phyloP scores from a whole-genome alignment of 2,329 filamentous ascomycete genomes.

The Microascus cirrosus region DNA sequence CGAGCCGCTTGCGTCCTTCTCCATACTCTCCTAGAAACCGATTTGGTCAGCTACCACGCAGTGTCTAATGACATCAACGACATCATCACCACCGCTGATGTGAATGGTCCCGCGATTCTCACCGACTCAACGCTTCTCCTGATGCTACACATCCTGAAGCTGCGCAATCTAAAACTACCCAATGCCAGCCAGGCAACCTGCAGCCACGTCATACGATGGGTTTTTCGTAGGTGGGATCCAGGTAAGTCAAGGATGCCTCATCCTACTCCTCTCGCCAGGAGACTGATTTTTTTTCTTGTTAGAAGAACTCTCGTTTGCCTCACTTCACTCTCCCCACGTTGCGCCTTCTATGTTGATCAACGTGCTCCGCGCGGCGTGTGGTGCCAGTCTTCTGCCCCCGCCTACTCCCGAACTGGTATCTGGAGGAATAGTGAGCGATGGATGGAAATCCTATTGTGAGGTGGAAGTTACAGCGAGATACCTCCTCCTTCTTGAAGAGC shows the following conservation, averaged over 20 bases:
- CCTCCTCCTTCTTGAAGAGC: constrained; percentile 37
- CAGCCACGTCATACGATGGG: constrained; percentile 68
- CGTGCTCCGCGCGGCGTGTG: constrained; percentile 60
- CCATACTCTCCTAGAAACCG: constrained; percentile 51
- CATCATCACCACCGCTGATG: constrained; percentile 65
- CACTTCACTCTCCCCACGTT: constrained; percentile 51
- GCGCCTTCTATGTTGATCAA: constrained; percentile 55
- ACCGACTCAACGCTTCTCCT: constrained; percentile 70
- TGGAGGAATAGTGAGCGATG: constrained; percentile 36
- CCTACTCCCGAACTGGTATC: constrained; percentile 22
- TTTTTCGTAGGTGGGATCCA: constrained; percentile 72
- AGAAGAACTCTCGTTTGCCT: constrained; percentile 60
- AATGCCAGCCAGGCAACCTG: constrained; percentile 56
- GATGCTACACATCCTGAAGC: constrained; percentile 57
- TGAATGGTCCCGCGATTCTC: constrained; percentile 67
- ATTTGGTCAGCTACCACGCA: constrained; percentile 55
- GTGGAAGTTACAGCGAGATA: constrained; percentile 38
- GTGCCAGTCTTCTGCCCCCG: constrained; percentile 25
- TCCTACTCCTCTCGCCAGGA: constrained; percentile 1
- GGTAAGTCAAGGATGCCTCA: constrained; percentile 35
- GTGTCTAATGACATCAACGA: constrained; percentile 60
- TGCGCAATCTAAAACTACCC: constrained; percentile 56
- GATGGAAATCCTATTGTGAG: constrained; percentile 31
- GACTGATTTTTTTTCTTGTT: constrained; percentile 2
- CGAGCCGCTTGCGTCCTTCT: constrained; percentile 69